phyloP scores from a whole-genome alignment of 1,284 basidiomycete species.

The Trichosporon sp. region DNA sequence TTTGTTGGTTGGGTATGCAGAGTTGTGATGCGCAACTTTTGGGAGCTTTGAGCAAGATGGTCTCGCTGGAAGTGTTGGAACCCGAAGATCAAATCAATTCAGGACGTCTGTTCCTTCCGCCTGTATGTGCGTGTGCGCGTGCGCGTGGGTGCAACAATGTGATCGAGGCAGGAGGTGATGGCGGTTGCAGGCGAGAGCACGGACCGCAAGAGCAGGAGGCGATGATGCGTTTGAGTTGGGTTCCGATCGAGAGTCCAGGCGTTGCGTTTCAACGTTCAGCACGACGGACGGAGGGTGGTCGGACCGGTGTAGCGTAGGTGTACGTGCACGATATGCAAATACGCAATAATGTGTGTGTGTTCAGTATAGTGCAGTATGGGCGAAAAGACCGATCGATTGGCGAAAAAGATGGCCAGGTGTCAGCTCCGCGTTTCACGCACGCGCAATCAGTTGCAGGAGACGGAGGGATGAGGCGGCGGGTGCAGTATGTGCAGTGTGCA shows the following conservation, averaged over 20 bases:
- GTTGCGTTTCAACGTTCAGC: not conserved
- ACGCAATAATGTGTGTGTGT: no score
- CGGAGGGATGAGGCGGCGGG: not conserved
- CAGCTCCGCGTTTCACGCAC: not conserved
- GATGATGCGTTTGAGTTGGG: not conserved
- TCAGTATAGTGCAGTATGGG: not conserved
- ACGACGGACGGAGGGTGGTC: not conserved
- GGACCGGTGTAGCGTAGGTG: no score
- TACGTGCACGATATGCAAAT: not conserved
- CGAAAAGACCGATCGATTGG: not conserved
- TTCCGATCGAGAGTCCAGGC: not conserved
- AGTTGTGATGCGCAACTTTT: not conserved
- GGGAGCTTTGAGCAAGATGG: not conserved
- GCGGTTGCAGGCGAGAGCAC: not conserved
- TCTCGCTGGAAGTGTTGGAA: not conserved
- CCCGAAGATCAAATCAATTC: not conserved
- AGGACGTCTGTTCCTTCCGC: not conserved
- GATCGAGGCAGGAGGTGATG: not conserved
- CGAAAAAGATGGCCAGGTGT: not conserved
- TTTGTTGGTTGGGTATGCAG: no score
- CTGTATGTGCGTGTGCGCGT: not conserved
- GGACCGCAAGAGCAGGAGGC: not conserved
- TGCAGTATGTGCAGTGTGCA: not conserved
- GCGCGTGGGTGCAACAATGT: no score
- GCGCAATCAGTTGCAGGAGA: not conserved